phyloP scores from a whole-genome alignment of 768 basidiomycete genomes.

The Mycena rosella region DNA sequence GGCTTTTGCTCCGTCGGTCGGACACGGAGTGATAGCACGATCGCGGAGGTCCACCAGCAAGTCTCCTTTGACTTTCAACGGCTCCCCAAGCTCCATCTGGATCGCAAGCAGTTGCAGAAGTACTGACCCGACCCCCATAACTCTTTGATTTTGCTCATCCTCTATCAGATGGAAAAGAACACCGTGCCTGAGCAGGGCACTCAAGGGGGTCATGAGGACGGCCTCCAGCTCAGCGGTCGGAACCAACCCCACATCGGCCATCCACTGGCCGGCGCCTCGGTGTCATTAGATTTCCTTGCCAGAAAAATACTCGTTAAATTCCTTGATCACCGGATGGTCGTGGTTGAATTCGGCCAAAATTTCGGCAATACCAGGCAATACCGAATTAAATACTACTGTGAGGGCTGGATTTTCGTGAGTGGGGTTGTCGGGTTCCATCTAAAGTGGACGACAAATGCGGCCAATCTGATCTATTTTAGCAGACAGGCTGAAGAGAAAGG shows the following conservation, averaged over 20 bases:
- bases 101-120: conserved; percentile 12
- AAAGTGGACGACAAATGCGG: conserved; percentile 4
- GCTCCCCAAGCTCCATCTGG: conserved; percentile 11
- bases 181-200: neutral
- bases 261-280: neutral
- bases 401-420: neutral
- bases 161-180: neutral
- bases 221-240: conserved; percentile 10
- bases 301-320: neutral
- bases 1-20: neutral
- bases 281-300: neutral
- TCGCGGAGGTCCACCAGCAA: conserved; percentile 2
- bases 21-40: neutral
- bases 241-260: neutral
- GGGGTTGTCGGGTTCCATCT: conserved; percentile 5
- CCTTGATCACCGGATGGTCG: neutral
- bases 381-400: neutral
- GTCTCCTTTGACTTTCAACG: conserved; percentile 11
- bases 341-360: neutral
- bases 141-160: neutral
- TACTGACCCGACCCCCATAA: conserved; percentile 7
- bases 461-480: neutral
- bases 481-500: too few species aligned
- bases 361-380: neutral
- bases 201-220: neutral